A percentile compares a stretch with the other conserved stretches of the same genome.
Conservation (phyloP, 2,329 filamentous ascomycete genomes). For the Ilyonectria robusta region DNA sequence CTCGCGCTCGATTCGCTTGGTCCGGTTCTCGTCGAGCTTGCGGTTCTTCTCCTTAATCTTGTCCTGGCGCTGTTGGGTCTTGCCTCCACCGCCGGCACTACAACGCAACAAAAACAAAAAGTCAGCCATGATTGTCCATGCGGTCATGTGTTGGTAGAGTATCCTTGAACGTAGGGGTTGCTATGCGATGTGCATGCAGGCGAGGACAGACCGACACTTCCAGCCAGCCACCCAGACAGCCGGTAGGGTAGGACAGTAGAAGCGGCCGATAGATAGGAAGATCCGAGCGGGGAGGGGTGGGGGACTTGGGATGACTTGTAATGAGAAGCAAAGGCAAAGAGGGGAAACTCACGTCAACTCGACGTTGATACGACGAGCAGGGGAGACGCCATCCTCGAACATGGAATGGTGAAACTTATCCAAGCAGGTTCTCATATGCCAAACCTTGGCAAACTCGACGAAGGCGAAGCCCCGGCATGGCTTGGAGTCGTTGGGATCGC, state of each 20-base stretch:
- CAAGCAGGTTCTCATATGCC: constrained; percentile 93
- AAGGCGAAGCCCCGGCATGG: constrained; percentile 85
- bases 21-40: constrained; percentile 80
- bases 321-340: constrained; percentile 1
- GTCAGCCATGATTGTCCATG: constrained; percentile 15
- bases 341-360: constrained; percentile 81
- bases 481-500: constrained; percentile 72
- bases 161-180: constrained; percentile 8
- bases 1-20: constrained; percentile 63
- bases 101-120: constrained; percentile 14
- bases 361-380: constrained; percentile 86
- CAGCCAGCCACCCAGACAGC: constrained; percentile 10
- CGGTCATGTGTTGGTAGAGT: neutral
- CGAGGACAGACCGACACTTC: constrained; percentile 3
- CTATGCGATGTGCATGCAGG: constrained; percentile 11
- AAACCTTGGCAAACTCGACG: constrained; percentile 88
- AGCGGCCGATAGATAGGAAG: neutral
- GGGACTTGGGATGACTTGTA: constrained; percentile 1
- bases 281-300: neutral
- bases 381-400: constrained; percentile 72
- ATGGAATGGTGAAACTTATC: constrained; percentile 90
- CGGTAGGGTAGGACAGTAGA: constrained; percentile 7
- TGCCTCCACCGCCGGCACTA: constrained; percentile 88
- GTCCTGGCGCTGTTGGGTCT: constrained; percentile 77
- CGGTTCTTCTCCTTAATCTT: constrained; percentile 90